Evolutionary conservation across 352 stramenopile species (phyloP).

Genomic region (Globisporangium cystogenes): DNA sequence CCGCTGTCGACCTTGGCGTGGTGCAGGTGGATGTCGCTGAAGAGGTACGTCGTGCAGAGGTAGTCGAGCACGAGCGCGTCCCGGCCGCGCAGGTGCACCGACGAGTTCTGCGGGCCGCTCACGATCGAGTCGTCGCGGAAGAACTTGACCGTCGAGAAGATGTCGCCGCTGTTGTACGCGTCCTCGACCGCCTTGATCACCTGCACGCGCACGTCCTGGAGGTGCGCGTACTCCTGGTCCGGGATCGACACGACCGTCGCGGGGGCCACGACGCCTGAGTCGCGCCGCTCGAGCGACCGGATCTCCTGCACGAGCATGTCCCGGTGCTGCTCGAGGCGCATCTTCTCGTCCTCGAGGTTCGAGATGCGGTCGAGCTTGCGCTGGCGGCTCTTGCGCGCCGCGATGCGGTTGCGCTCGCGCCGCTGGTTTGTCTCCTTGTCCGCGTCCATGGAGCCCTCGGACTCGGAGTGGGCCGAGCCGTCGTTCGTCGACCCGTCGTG

Average conservation of each 20-base stretch:
- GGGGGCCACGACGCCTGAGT: constrained; percentile 28
- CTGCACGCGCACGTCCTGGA: constrained; percentile 68
- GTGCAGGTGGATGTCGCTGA: constrained; percentile 64
- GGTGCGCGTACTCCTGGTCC: constrained; percentile 70
- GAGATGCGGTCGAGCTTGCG: constrained; percentile 85
- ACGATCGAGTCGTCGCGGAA: constrained; percentile 88
- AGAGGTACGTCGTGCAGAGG: constrained; percentile 80
- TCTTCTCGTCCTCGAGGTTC: constrained; percentile 85
- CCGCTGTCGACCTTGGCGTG: constrained; percentile 83
- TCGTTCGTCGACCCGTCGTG: constrained; percentile 38
- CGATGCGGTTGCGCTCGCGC: constrained; percentile 82
- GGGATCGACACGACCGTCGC: constrained; percentile 62
- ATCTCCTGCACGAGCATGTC: constrained; percentile 87
- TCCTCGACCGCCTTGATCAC: constrained; percentile 81
- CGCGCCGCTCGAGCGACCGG: constrained; percentile 75
- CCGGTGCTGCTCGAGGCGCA: constrained; percentile 80
- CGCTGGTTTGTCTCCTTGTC: constrained; percentile 67
- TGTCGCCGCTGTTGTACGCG: constrained; percentile 77
- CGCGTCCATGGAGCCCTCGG: constrained; percentile 55
- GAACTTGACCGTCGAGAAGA: constrained; percentile 69
- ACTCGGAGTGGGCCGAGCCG: constrained; percentile 66
- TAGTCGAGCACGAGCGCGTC: constrained; percentile 86
- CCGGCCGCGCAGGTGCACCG: constrained; percentile 72
- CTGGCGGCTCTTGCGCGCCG: constrained; percentile 74
- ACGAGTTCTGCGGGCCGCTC: constrained; percentile 81